Evolutionary conservation across 2,329 filamentous ascomycete genomes (phyloP), one percentile per base, ranked within the genome.

Genomic region (Parasarocladium wereldwijsianum): DNA sequence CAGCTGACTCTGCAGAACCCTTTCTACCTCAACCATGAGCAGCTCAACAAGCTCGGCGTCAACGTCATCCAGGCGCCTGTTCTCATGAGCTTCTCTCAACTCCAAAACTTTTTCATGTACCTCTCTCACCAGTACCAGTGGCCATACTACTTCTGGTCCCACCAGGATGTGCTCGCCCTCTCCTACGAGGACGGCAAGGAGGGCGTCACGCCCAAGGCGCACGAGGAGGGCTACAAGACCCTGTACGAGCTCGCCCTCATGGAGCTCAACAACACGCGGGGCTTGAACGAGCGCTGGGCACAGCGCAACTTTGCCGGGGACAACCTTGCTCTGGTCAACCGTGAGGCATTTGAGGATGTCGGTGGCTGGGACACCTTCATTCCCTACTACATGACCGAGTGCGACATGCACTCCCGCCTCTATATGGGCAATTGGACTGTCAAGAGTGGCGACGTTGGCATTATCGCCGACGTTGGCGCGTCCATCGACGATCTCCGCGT

Each of bases 251-350:
- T 58, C 4, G 50, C 50, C 10, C 43, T 60, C 5, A 37, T 49
- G 24, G 49, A 52, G 31, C 46, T 59, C 2, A 46, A 46, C 21
- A 36, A 42, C 8, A 48, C 52, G 8, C 32, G 50, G 1, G 33
- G 35, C 3, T 40, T 41, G 1, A 48, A 52, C 18, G 42, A 51
- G 7, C 45, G 49, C 30, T 73, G 67, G 68, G 66, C 51, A 0
- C 45, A 60, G 29, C 55, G 58, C n/a, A 67, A 69, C 45, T 73
- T 70, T 43, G 55, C 63, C 9, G 73, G 71, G 47, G 68, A 74
- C 42, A 62, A 65, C 37, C 52, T 75, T 3, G 57, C 66, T 2
- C 51, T 72, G 2, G 64, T 73, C 24, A 72, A 74, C 39, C 62
- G 61, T 8, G 50, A 45, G 6, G 60, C 65, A 0, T 62, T 61